Evolutionary conservation across 192 early-diverging fungal species (phyloP), one percentile per base, ranked within the genome.

Genomic region (Backusella tarrabulga): DNA sequence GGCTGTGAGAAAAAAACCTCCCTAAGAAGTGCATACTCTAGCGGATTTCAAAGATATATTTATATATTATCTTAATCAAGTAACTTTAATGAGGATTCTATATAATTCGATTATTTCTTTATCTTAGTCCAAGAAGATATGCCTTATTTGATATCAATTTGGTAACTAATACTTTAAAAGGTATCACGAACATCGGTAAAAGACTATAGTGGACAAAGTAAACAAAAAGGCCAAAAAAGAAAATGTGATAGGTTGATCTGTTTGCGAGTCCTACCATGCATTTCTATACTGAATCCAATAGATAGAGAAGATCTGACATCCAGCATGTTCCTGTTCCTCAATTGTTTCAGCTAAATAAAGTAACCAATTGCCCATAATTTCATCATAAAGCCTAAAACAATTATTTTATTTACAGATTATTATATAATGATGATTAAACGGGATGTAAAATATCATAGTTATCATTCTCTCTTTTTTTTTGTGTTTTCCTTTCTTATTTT

Each of bases 241-340:
- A 63, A 63, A 9, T 63, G 56, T 63, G 56, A 63, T 63, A 29
- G 21, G 56, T 63, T 63, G 56, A 63, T 63, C 21, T 63, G 23
- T 29, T 63, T 23, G 23, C 12, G 26, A 63, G 56, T 63, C 56
- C 56, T 63, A 63, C 56, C 56, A 63, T 63, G 23, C 11, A 29
- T n/a, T 44, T 14, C 15, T 5, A 17, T 44, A 17, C 21, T 56
- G 54, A 23, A 56, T 56, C 54, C 54, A 56, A 63, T 63, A 19
- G 56, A 63, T 63, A 63, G 12, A 63, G 56, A 63, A 3, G 14
- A 63, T 63, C 56, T 63, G 56, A 63, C 56, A 63, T 63, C 56
- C 56, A 63, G 12, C 56, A 63, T 63, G 7, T 29, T 63, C 12
- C 12, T 63, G 9, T 29, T 63, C 56, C 56, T 63, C 56, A 63